A percentile compares a stretch with the other conserved stretches of the same genome.
These are phyloP conservation scores for Paraurostyla sp. DNA, from an alignment of 73 alveolate genomes.

Conservation along the genomic window DNA sequence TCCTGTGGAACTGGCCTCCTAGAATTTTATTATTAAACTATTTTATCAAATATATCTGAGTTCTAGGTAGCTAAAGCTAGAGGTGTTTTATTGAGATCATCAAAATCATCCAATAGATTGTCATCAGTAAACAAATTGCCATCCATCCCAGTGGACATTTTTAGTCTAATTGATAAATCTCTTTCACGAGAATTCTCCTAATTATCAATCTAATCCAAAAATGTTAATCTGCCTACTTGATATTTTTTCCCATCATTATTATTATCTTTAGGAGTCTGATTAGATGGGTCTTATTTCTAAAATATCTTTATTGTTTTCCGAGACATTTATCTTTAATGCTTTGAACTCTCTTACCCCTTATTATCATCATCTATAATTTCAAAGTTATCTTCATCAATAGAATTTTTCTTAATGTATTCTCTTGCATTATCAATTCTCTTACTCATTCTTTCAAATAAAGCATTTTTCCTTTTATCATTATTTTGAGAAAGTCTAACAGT, in stretches of 20 bases:
- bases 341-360: background rate
- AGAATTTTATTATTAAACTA: background rate
- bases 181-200: background rate
- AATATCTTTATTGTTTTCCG: background rate
- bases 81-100: constrained; percentile 35
- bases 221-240: constrained; percentile 4
- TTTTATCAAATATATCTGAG: constrained; percentile 4
- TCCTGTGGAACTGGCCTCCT: background rate
- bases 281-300: background rate
- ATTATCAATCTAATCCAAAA: constrained; percentile 5
- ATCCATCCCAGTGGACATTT: background rate
- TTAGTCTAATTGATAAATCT: background rate
- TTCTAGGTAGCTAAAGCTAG: background rate
- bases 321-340: background rate
- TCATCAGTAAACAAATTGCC: background rate
- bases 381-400: background rate
- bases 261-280: background rate
- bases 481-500: background rate
- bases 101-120: constrained; percentile 37
- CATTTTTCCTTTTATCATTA: background rate
- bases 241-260: background rate
- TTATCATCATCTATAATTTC: background rate
- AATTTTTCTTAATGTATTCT: background rate
- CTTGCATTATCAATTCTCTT: constrained; percentile 25
- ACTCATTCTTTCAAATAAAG: constrained; percentile 11